Evolutionary conservation across 2,329 filamentous ascomycete species (phyloP).

Genomic region (Penicillium brevicompactum): DNA sequence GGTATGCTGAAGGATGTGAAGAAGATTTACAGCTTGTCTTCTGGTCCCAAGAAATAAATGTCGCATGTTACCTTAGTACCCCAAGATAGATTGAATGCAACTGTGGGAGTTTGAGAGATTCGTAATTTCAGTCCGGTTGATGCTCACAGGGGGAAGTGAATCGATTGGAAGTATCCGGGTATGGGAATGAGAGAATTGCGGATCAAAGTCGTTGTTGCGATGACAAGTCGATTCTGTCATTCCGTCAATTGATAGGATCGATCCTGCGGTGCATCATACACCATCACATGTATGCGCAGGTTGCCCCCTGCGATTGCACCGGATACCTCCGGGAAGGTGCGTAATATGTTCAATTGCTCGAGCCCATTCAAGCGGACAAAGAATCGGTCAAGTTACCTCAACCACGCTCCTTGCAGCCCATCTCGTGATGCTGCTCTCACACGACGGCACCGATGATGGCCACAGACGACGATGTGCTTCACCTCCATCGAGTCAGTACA

Average conservation of each 20-base stretch:
- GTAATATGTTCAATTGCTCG: conserved; percentile 19
- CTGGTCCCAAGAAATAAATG: background rate
- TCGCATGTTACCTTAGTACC: background rate
- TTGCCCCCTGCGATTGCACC: conserved; percentile 9
- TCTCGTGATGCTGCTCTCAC: conserved; percentile 14
- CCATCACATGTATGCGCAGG: conserved; percentile 18
- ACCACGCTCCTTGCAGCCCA: conserved; percentile 20
- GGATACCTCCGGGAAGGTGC: conserved; percentile 15
- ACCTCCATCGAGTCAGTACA: conserved; percentile 2
- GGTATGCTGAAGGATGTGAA: conserved; percentile 45
- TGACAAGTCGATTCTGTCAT: background rate
- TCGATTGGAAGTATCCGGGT: no score
- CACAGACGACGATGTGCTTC: conserved; percentile 24
- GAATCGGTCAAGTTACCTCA: conserved; percentile 16
- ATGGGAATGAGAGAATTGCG: no score
- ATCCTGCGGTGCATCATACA: conserved; percentile 16
- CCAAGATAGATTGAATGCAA: background rate
- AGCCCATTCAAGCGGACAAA: conserved; percentile 25
- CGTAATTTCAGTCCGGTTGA: no score
- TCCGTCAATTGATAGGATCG: conserved; percentile 9
- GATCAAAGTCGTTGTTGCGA: no score
- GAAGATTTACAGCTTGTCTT: conserved; percentile 20
- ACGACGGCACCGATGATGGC: conserved; percentile 24
- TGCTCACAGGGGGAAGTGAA: no score
- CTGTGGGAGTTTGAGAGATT: background rate